Evolutionary conservation across 2,329 filamentous ascomycete genomes (phyloP), one percentile per base, ranked within the genome.

Genomic region (Dissoconium aciculare): DNA sequence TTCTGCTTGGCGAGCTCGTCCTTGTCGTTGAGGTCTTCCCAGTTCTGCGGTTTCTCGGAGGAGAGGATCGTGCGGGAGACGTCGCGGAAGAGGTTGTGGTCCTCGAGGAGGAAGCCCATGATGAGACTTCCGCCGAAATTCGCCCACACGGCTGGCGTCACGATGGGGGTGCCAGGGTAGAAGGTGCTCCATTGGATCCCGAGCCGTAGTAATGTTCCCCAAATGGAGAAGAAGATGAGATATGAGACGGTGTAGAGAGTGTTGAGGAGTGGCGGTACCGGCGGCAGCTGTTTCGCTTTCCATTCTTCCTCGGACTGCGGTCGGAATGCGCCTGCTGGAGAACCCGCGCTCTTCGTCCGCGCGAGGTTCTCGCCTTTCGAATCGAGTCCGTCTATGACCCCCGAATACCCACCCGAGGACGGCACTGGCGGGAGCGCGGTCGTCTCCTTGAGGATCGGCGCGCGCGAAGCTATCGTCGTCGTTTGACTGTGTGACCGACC

Each of bases 51-150:
- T 4, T 46, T 54, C 8, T 42, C 35, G n/a, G 28, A 25, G 10
- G 27, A 16, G 8, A 12, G 17, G 50, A 5, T 51, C 55, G 5
- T 70, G 72, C 17, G 26, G 69, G 70, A 76, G 56, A 79, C 74
- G 35, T 71, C 57, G 16, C 68, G 69, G 52, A 92, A 91, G 5
- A 92, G 58, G 44, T 68, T 74, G 38, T 71, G 65, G 47, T 93
- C 82, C 56, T 93, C 81, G 6, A 70, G 60, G 2, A 94, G 64
- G 49, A 92, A 91, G 2, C 89, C 87, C 71, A 95, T 79, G 35
- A 92, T 43, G 0, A 91, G 50, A 33, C 79, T 78, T 2, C 87
- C 87, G 2, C 64, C 71, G 27, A 93, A 76, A 47, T 95, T 94
- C 37, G 84, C 76, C 87, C 87, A 95, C 13, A 92, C 56, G 2